Evolutionary conservation across 768 basidiomycete genomes (phyloP), one percentile per base, ranked within the genome.

Genomic region (Coprinellus aureogranulatus): DNA sequence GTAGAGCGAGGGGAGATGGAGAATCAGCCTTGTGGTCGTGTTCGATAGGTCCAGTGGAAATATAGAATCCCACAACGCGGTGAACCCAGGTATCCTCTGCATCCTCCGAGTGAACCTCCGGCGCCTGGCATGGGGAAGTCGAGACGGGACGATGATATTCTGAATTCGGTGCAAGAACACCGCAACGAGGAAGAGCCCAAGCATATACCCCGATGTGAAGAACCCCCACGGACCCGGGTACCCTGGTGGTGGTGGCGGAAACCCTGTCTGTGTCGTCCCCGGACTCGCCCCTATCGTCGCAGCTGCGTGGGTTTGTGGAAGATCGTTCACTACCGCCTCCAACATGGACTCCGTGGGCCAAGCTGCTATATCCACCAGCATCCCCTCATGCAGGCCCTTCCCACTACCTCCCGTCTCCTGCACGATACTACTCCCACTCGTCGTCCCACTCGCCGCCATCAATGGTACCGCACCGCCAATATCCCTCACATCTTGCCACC

Each of bases 81-180:
- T 67, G 47, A 59, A 67, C 54, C 65, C 31, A 39, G 68, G 52
- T 27, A 66, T 66, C 3, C 70, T 53, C 58, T 61, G 51, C 64
- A 65, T 39, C 70, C 70, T 39, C 66, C 68, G 58, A n/a, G 62
- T 62, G 25, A 65, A 67, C 26, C 60, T 42, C 16, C 54, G 55
- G 23, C 58, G 54, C 1, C 58, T 40, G 28, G 56, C 49, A 44
- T 59, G 42, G 20, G 70, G 64, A 14, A 70, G 70, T 2, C 81
- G 81, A 34, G 86, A 81, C 12, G 90, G 90, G 0, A 89, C 83
- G 45, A 90, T 84, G 42, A 89, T 82, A 67, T 91, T 85, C 63
- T 90, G 90, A 57, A 92, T 87, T 27, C 90, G 81, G 62, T 91
- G 87, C 57, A 90, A 70, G 27, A 91, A 65, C 48, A 92, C 70